phyloP scores from a whole-genome alignment of 2,329 filamentous ascomycete genomes.

The Talaromyces rugulosus region DNA sequence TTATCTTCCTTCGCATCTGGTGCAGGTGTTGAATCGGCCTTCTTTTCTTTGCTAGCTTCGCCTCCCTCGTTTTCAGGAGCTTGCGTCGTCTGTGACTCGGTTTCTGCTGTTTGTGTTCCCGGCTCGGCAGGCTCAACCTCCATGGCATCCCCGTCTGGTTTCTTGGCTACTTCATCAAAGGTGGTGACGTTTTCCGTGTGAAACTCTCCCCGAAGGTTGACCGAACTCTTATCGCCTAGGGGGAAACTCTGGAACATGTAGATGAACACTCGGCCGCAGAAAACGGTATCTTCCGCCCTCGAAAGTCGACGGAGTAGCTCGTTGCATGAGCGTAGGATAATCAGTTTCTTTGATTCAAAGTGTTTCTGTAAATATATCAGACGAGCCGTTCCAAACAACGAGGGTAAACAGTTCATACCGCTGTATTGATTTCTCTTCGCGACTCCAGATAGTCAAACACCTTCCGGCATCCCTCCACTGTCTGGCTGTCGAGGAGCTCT shows the following conservation, averaged over 20 bases:
- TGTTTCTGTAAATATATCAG: conserved; percentile 48
- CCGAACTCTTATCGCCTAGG: conserved; percentile 91
- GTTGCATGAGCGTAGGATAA: conserved; percentile 92
- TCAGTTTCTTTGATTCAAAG: conserved; percentile 77
- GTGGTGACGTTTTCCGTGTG: conserved; percentile 91
- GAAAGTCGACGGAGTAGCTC: conserved; percentile 89
- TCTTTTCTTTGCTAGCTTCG: conserved; percentile 8
- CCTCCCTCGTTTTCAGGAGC: conserved; percentile 17
- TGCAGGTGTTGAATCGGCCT: background rate
- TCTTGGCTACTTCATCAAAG: conserved; percentile 59
- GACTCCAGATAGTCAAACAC: conserved; percentile 97
- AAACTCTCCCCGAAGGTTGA: conserved; percentile 93
- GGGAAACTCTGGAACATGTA: conserved; percentile 98
- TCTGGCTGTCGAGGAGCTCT: conserved; percentile 92
- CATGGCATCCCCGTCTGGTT: conserved; percentile 53
- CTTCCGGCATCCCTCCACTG: conserved; percentile 81
- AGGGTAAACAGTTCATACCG: conserved; percentile 44
- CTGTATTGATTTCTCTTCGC: conserved; percentile 79
- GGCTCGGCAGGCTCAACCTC: conserved; percentile 49
- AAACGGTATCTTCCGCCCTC: conserved; percentile 93
- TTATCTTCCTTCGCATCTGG: conserved; percentile 17
- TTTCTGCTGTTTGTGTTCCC: conserved; percentile 31
- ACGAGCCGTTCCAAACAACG: background rate
- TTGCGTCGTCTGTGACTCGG: conserved; percentile 28
- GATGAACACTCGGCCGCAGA: conserved; percentile 96